Evolutionary conservation across 768 basidiomycete genomes (phyloP), one percentile per base, ranked within the genome.

Genomic region (Chalciporus piperatus): DNA sequence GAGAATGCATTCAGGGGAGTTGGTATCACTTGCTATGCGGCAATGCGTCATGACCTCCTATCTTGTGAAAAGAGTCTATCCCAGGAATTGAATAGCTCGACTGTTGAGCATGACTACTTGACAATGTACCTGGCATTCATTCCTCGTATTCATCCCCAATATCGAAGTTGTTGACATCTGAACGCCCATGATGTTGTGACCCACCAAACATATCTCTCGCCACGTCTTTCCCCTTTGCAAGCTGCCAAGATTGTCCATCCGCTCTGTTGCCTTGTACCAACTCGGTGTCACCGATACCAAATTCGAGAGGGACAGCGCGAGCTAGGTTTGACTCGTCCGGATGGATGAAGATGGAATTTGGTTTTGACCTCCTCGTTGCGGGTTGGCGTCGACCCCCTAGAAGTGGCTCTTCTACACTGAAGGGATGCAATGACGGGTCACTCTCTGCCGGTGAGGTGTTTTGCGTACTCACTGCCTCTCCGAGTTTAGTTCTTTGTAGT

Each of bases 291-390:
- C 75, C 72, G 16, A 84, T 53, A 20, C 82, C 84, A 28, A 83
- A 67, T 58, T 81, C 75, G 41, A 78, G 63, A 0, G 82, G 82
- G n/a, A 69, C 74, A 9, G 78, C 81, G 32, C 85, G 82, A 6
- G 83, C 83, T 54, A 84, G 59, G 60, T 85, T 85, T 33, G 83
- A 85, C 39, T 82, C 64, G 39, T 65, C n/a, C n/a, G n/a, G n/a
- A n/a, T n/a, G n/a, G n/a, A n/a, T n/a, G n/a, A n/a, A n/a, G n/a
- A n/a, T n/a, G n/a, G n/a, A n/a, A n/a, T n/a, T n/a, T n/a, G n/a
- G n/a, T n/a, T n/a, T n/a, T n/a, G n/a, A n/a, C n/a, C n/a, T n/a
- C n/a, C n/a, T 40, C 41, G 55, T 53, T 3, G 62, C 9, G 33
- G 16, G 45, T n/a, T 35, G 49, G 43, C 42, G 55, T 8, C 51